phyloP scores from a whole-genome alignment of 1,284 basidiomycete genomes.

The Sanghuangporus sanghuang region DNA sequence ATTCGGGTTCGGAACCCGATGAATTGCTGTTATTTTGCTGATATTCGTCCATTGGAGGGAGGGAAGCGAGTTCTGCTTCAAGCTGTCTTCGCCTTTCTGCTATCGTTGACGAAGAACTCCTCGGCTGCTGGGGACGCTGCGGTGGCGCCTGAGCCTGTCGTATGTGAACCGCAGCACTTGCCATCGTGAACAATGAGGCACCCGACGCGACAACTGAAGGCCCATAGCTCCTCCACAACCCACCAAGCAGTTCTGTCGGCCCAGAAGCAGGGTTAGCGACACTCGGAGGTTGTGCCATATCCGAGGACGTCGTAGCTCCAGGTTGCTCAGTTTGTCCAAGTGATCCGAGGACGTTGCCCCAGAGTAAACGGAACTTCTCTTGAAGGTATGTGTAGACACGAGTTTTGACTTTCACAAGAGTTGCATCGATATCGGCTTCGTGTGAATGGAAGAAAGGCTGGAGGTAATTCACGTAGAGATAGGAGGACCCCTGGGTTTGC shows the following conservation, averaged over 20 bases:
- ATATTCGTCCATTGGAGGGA: slow-evolving; percentile 29
- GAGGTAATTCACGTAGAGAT: slow-evolving; percentile 72
- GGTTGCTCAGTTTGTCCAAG: slow-evolving; percentile 34
- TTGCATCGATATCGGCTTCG: slow-evolving; percentile 77
- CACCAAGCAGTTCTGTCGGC: slow-evolving; percentile 55
- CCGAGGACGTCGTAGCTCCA: slow-evolving; percentile 29
- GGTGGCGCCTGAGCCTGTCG: slow-evolving; percentile 19
- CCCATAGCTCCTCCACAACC: slow-evolving; percentile 71
- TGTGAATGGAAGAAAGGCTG: slow-evolving; percentile 75
- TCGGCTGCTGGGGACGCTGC: slow-evolving; percentile 16
- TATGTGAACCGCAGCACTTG: slow-evolving; percentile 27
- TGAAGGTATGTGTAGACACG: slow-evolving; percentile 62
- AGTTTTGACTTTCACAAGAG: slow-evolving; percentile 57
- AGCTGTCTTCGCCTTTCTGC: slow-evolving; percentile 46
- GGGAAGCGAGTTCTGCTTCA: slow-evolving; percentile 52
- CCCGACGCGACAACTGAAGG: slow-evolving; percentile 65
- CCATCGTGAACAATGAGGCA: slow-evolving; percentile 50
- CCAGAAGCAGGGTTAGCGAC: slow-evolving; percentile 53
- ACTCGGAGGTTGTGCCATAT: slow-evolving; percentile 37
- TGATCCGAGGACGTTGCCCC: slow-evolving; percentile 50
- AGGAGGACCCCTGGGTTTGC: slow-evolving; percentile 80
- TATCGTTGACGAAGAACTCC: slow-evolving; percentile 29
- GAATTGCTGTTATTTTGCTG: slow-evolving; percentile 15
- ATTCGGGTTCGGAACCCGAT: slow-evolving; percentile 19
- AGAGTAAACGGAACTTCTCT: slow-evolving; percentile 51